Percentiles rank a stretch among this genome's conserved stretches.
These are phyloP conservation scores for Sutorius australiensis DNA, from an alignment of 768 basidiomycete species.

Conservation along the genomic window DNA sequence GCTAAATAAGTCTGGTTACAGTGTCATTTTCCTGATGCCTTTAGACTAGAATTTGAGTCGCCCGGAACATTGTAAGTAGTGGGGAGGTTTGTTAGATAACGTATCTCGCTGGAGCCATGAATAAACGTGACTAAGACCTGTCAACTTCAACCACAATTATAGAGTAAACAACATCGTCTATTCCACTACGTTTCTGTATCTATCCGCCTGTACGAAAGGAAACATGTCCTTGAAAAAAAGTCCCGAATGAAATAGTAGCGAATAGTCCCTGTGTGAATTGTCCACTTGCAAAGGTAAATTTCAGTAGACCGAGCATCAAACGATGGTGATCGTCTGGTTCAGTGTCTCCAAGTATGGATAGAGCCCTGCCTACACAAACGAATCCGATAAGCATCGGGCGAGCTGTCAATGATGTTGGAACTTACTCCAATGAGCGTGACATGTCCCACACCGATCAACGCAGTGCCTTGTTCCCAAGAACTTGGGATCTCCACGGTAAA, in stretches of 20 bases:
- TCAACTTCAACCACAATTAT: not conserved
- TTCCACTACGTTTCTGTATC: not conserved
- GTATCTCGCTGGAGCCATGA: too few species aligned
- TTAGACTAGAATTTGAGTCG: too few species aligned
- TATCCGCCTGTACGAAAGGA: not conserved
- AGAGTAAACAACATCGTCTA: not conserved
- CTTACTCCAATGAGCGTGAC: constrained; percentile 40
- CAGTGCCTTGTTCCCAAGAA: constrained; percentile 26
- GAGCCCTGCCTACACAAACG: constrained; percentile 29
- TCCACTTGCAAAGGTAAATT: not conserved
- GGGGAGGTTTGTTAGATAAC: too few species aligned
- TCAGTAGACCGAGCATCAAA: not conserved
- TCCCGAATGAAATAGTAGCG: too few species aligned
- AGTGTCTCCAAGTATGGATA: constrained; percentile 30
- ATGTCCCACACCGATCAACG: constrained; percentile 37
- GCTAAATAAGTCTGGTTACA: too few species aligned
- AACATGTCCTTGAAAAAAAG: not conserved
- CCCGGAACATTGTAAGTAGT: too few species aligned
- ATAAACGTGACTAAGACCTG: too few species aligned
- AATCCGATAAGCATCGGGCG: not conserved
- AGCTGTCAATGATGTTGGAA: not conserved
- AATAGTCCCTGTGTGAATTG: not conserved
- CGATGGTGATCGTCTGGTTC: constrained; percentile 30
- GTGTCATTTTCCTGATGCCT: too few species aligned
- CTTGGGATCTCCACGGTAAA: constrained; percentile 42